Evolutionary conservation across 106 monocot species (phyloP).

Genomic region (Agapanthus africanus): DNA sequence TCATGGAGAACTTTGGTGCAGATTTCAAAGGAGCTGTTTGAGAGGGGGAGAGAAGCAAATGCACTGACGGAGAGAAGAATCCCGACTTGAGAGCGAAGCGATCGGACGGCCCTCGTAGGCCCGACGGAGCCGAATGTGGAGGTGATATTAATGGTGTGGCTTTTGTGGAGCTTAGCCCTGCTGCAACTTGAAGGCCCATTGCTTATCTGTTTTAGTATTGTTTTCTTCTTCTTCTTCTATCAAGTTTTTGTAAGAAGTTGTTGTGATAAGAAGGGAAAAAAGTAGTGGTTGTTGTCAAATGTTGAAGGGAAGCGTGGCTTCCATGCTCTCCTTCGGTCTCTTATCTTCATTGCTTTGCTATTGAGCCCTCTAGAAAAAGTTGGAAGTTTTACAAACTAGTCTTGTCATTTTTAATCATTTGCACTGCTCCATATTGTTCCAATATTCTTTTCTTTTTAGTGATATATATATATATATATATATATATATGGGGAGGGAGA

Average conservation of each 20-base stretch:
- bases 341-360: constrained; percentile 12
- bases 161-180: constrained; percentile 21
- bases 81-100: constrained; percentile 51
- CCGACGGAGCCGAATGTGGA: constrained; percentile 7
- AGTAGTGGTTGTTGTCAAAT: background rate
- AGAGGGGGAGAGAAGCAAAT: constrained; percentile 28
- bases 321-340: constrained; percentile 23
- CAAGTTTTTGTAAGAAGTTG: background rate
- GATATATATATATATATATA: too few species aligned
- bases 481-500: too few species aligned
- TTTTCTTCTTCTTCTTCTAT: background rate
- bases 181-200: constrained; percentile 55
- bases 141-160: background rate
- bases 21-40: constrained; percentile 9
- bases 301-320: constrained; percentile 29
- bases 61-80: constrained; percentile 58
- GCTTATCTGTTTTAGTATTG: background rate
- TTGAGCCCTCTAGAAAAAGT: constrained; percentile 2
- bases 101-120: constrained; percentile 27
- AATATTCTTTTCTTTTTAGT: too few species aligned
- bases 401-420: too few species aligned
- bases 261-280: constrained; percentile 1
- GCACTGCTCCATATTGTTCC: too few species aligned
- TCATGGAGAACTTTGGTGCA: constrained; percentile 51
- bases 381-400: too few species aligned